phyloP scores from a whole-genome alignment of 208 protist genomes.

The Leishmania lainsoni region DNA sequence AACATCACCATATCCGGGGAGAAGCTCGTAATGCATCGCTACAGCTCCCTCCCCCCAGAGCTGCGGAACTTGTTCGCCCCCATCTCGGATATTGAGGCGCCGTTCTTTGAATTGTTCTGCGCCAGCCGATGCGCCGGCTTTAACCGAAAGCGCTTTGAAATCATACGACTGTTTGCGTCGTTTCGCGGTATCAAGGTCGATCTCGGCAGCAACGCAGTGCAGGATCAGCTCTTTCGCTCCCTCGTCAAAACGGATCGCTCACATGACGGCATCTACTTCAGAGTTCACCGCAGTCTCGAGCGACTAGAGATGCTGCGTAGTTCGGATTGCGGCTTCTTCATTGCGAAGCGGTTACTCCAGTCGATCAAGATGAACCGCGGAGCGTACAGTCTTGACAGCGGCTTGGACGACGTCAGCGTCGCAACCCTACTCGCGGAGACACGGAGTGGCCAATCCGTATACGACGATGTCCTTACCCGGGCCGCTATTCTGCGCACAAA shows the following conservation, averaged over 20 bases:
- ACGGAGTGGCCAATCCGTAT: slow-evolving; percentile 60
- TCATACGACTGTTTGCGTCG: slow-evolving; percentile 57
- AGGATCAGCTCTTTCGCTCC: slow-evolving; percentile 45
- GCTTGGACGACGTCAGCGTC: slow-evolving; percentile 58
- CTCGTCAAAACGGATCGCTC: slow-evolving; percentile 55
- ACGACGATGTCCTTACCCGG: slow-evolving; percentile 75
- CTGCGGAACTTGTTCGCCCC: slow-evolving; percentile 57
- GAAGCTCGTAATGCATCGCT: slow-evolving; percentile 35
- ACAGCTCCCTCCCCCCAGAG: slow-evolving; percentile 34
- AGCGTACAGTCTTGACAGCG: slow-evolving; percentile 51
- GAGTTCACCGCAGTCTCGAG: slow-evolving; percentile 52
- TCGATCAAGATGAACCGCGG: slow-evolving; percentile 24
- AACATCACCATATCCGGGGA: slow-evolving; percentile 29
- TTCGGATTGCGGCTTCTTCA: slow-evolving; percentile 64
- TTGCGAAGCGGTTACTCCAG: slow-evolving; percentile 18
- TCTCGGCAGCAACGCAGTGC: slow-evolving; percentile 6
- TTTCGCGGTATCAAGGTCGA: slow-evolving; percentile 58
- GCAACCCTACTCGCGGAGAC: slow-evolving; percentile 66
- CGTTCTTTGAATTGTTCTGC: slow-evolving; percentile 75
- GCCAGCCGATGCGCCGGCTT: slow-evolving; percentile 50
- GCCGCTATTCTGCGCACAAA: slow-evolving; percentile 48
- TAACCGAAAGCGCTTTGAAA: slow-evolving; percentile 60
- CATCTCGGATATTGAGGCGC: slow-evolving; percentile 61
- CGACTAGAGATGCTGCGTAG: slow-evolving; percentile 41
- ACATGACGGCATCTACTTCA: slow-evolving; percentile 65